Conservation (phyloP, 768 basidiomycete species). For the Podaxis rugospora region DNA sequence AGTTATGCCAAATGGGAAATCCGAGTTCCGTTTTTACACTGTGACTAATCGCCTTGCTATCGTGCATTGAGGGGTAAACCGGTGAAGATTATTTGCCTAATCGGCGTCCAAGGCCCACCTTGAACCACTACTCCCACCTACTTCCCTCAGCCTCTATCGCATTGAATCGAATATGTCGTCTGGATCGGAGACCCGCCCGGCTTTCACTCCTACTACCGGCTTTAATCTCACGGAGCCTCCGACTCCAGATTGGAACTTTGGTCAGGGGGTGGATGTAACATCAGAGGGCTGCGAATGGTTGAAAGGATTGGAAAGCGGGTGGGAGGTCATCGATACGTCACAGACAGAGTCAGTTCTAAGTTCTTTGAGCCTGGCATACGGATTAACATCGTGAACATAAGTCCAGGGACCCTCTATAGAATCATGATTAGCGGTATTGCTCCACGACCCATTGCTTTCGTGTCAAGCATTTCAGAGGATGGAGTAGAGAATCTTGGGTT, state of each 20-base stretch:
- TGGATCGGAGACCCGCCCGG: slow-evolving; percentile 11
- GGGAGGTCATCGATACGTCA: slow-evolving; percentile 32
- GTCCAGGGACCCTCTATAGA: slow-evolving; percentile 31
- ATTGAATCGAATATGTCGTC: background rate
- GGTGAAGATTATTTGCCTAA: background rate
- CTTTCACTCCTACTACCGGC: slow-evolving; percentile 17
- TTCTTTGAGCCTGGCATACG: background rate
- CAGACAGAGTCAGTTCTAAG: slow-evolving; percentile 20
- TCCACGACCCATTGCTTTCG: slow-evolving; percentile 68
- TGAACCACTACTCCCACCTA: too few relatives aligned
- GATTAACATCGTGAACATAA: background rate
- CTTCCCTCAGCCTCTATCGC: background rate
- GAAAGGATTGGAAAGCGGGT: slow-evolving; percentile 38
- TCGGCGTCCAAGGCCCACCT: background rate
- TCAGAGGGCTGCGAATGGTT: slow-evolving; percentile 35
- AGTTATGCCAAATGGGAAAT: background rate
- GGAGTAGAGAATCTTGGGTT: slow-evolving; percentile 60
- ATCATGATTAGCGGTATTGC: slow-evolving; percentile 50
- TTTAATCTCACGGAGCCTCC: slow-evolving; percentile 30
- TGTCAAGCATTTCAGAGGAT: slow-evolving; percentile 52
- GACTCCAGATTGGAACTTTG: slow-evolving; percentile 36
- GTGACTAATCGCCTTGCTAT: background rate
- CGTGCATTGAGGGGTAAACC: background rate
- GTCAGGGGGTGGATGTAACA: slow-evolving; percentile 27
- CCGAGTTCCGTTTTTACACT: background rate